Base-by-base conservation (phyloP, 176 grass and related monocot species). In the Stipa capillata region DNA sequence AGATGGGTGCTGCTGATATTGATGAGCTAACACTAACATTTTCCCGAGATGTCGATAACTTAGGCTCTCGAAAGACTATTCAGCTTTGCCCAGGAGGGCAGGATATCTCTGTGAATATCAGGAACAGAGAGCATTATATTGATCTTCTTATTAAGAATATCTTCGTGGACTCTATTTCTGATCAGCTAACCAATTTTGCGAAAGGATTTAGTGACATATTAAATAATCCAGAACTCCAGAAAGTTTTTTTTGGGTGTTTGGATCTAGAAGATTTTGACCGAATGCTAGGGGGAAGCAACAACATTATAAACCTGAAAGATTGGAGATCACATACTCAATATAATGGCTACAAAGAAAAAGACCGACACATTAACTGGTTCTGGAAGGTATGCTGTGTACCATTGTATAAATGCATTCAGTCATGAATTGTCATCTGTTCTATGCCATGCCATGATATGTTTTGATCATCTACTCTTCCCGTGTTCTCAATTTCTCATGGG, bases 241-340 rank as follows among this genome's bases (percentile, higher is more conserved):
- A 87, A 70, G 88, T 77, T 43, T 96, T 99, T 85, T 99, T 99
- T 79, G 79, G 91, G 43, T 87, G 68, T 79, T 79, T 99, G 76
- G 97, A 96, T 81, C 80, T 91, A 43, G 88, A 99, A 81, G 97
- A 99, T 50, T 93, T 99, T 7, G 92, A 99, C 39, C 79, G 67
- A 66, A 85, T 99, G 75, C 60, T 99, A 86, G 92, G 97, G 7
- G 97, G 97, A 68, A 93, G 67, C 36, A 89, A 74, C 20, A 79
- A 81, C 36, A 69, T 40, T 36, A 80, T 99, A 60, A 83, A 89
- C 79, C 13, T 99, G 81, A 92, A 86, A 86, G 97, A 96, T 83
- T 99, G 97, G 97, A 99, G 80, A 87, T 87, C 84, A 47, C 90
- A 99, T 86, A 99, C 97, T 44, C 88, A 93, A 66, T 99, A 99